Evolutionary conservation across 2,329 filamentous ascomycete species (phyloP).

Genomic region (Xylaria polymorpha): DNA sequence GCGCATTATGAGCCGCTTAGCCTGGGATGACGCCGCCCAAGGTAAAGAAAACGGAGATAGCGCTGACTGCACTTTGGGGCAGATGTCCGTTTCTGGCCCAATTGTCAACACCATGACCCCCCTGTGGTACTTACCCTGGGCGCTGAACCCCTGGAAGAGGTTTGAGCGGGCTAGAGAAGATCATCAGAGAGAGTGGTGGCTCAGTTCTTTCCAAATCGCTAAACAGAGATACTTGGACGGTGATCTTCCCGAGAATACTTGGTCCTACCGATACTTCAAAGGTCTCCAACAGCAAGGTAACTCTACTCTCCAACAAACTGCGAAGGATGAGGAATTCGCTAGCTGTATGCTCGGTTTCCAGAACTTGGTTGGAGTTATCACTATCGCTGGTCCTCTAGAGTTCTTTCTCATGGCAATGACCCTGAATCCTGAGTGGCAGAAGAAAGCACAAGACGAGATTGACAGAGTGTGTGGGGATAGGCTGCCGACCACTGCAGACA

Average conservation of each 20-base stretch:
- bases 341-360: slow-evolving; percentile 65
- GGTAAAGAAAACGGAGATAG: slow-evolving; percentile 59
- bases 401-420: slow-evolving; percentile 66
- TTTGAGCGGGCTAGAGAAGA: slow-evolving; percentile 59
- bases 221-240: slow-evolving; percentile 56
- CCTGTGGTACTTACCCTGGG: slow-evolving; percentile 58
- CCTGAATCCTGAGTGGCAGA: slow-evolving; percentile 64
- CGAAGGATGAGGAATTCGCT: slow-evolving; percentile 59
- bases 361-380: slow-evolving; percentile 63
- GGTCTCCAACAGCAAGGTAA: slow-evolving; percentile 57
- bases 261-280: slow-evolving; percentile 61
- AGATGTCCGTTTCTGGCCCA: slow-evolving; percentile 64
- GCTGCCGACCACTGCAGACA: slow-evolving; percentile 63
- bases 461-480: slow-evolving; percentile 66
- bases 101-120: slow-evolving; percentile 63
- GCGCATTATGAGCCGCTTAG: slow-evolving; percentile 61
- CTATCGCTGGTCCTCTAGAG: slow-evolving; percentile 61
- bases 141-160: slow-evolving; percentile 61
- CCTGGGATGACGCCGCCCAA: slow-evolving; percentile 62
- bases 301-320: slow-evolving; percentile 53
- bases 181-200: slow-evolving; percentile 60
- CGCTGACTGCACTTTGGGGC: slow-evolving; percentile 60
- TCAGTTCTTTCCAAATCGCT: slow-evolving; percentile 55
- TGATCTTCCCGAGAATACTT: slow-evolving; percentile 58
- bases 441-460: slow-evolving; percentile 66